These are phyloP conservation scores for Populus tremula DNA, from an alignment of 345 rosid species.

Conservation along the genomic window DNA sequence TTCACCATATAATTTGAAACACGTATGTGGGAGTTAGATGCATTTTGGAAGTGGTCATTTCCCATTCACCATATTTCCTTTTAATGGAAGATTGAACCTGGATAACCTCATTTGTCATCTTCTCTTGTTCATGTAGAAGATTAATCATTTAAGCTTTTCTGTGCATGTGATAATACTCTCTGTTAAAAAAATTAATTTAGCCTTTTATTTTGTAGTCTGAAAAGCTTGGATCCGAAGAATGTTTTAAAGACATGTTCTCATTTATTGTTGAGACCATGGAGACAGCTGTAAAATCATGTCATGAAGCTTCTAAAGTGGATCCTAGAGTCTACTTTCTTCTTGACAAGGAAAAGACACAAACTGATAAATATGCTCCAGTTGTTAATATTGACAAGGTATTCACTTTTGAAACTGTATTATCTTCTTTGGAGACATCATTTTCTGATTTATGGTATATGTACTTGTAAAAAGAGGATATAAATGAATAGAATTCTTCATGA, in stretches of 20 bases:
- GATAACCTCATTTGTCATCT: background rate
- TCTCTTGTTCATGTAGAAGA: background rate
- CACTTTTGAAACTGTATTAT: background rate
- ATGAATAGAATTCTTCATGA: background rate
- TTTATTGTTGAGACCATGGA: conserved; percentile 81
- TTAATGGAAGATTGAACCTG: background rate
- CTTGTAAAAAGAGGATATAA: background rate
- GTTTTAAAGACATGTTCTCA: conserved; percentile 53
- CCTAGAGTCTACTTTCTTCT: conserved; percentile 74
- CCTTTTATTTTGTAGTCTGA: conserved; percentile 52
- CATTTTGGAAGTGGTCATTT: background rate
- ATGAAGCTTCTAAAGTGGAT: conserved; percentile 76
- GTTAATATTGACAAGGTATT: conserved; percentile 93
- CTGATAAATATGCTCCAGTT: conserved; percentile 73
- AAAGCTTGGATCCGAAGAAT: conserved; percentile 59
- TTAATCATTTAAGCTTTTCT: background rate
- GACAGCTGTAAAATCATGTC: conserved; percentile 75
- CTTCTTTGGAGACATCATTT: background rate
- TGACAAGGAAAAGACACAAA: conserved; percentile 71
- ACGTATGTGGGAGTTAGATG: background rate
- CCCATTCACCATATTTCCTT: background rate
- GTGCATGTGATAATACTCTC: background rate
- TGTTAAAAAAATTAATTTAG: conserved; percentile 7
- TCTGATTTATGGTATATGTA: background rate
- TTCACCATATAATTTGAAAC: background rate